A percentile compares a stretch with the other conserved stretches of the same genome.
Evolutionary conservation across 2,329 filamentous ascomycete genomes (phyloP).

Genomic region (Exophiala bonariae): DNA sequence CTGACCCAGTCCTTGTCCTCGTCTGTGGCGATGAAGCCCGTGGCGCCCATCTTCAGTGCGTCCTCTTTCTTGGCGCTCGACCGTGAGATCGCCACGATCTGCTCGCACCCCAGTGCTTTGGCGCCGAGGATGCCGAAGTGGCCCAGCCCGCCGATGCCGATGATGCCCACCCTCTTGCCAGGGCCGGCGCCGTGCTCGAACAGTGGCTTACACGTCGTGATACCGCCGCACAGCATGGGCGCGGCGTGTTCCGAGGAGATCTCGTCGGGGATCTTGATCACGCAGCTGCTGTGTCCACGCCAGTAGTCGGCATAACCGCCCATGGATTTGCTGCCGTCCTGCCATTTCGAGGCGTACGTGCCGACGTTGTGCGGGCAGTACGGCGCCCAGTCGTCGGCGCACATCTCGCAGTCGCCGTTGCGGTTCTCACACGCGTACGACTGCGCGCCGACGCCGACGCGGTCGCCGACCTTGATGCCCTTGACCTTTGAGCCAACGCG

Average conservation of each 20-base stretch:
- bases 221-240: constrained; percentile 74
- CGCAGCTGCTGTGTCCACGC: constrained; percentile 47
- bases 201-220: constrained; percentile 72
- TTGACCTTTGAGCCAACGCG: constrained; percentile 50
- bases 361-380: constrained; percentile 46
- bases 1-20: constrained; percentile 56
- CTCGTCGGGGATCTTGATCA: constrained; percentile 48
- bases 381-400: constrained; percentile 43
- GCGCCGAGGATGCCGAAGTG: constrained; percentile 73
- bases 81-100: constrained; percentile 58
- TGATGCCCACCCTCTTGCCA: constrained; percentile 69
- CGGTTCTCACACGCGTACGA: constrained; percentile 53
- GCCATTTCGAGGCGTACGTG: constrained; percentile 61
- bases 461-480: constrained; percentile 59
- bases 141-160: constrained; percentile 72
- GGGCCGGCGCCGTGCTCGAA: constrained; percentile 66
- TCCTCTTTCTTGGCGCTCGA: constrained; percentile 52
- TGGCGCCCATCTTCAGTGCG: constrained; percentile 55
- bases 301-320: constrained; percentile 64
- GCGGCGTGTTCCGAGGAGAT: constrained; percentile 54
- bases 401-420: constrained; percentile 53
- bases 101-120: constrained; percentile 67
- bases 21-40: constrained; percentile 57
- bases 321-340: constrained; percentile 63
- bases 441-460: constrained; percentile 65